Base-by-base conservation (phyloP, 305 asterid genomes). In the Salvia sclarea region DNA sequence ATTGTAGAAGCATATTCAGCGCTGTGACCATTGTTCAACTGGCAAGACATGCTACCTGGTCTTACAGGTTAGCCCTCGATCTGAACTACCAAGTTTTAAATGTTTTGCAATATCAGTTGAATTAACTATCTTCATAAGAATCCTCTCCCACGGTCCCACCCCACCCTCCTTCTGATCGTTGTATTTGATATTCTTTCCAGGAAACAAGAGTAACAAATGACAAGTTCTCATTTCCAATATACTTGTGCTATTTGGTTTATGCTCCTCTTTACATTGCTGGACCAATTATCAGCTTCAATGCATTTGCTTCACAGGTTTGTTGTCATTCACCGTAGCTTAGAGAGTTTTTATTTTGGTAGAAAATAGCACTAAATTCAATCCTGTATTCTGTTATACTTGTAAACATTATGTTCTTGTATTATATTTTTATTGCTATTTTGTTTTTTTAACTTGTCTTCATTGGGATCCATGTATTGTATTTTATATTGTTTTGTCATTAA, bases 231-330 rank as follows among this genome's bases (percentile, higher is more conserved):
- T 86, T 87, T 73, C 78, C 85, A 38, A 75, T 81, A 60, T 94
- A 94, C 88, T 75, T 94, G 80, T 89, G 95, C 72, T 94, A 94
- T 82, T 84, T 94, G 87, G 74, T 82, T 35, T 94, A 89, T 72
- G 96, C 97, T 16, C 99, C 99, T 35, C 96, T 94, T 61, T 94
- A 94, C 79, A 83, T 94, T 79, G 98, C 99, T 72, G 99, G 99
- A 75, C 99, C 99, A 28, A 91, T 94, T 74, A 77, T 94, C 72
- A 89, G 92, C 84, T 94, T 94, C 92, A 94, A 89, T 59, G 99
- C 98, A 66, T 91, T 94, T 89, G 94, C 86, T 76, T 84, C 98
- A 6, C 99, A 94, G 98, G 99, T 94, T 74, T 76, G 82, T 73
- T 49, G 57, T 47, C 21, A 28, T 41, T 69, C 3, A 4, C 40